Conservation (phyloP, 208 protist species). For the Leishmania tropica region DNA sequence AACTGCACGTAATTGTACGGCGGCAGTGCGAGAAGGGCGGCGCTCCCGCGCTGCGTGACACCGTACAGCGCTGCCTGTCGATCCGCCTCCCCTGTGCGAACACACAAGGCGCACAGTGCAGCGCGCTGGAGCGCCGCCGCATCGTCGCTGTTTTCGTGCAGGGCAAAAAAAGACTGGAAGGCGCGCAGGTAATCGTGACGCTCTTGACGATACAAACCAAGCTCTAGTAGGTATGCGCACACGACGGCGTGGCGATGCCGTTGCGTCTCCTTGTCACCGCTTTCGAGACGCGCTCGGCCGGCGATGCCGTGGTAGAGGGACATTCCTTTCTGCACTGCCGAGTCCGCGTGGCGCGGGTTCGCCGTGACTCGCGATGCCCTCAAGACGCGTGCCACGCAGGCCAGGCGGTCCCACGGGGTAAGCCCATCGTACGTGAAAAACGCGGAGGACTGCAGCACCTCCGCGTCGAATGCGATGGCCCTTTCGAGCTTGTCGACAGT, state of each 20-base stretch:
- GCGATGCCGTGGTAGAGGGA: conserved; percentile 19
- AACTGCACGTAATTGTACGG: not conserved
- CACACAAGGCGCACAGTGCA: conserved; percentile 21
- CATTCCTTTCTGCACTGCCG: conserved; percentile 30
- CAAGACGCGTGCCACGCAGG: conserved; percentile 23
- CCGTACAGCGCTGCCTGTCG: conserved; percentile 13
- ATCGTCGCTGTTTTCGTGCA: conserved; percentile 20
- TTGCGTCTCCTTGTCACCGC: not conserved
- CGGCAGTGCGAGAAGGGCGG: not conserved
- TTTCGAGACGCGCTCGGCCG: not conserved
- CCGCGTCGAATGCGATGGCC: conserved; percentile 19
- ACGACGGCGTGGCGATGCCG: conserved; percentile 9
- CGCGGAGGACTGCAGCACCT: conserved; percentile 26
- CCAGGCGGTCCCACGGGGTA: conserved; percentile 19
- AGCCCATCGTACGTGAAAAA: conserved; percentile 30
- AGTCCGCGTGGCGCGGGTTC: conserved; percentile 15
- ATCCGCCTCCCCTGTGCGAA: conserved; percentile 11
- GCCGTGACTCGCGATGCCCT: conserved; percentile 7
- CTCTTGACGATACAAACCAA: conserved; percentile 18
- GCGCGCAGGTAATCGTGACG: conserved; percentile 28
- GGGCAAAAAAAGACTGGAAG: conserved; percentile 20
- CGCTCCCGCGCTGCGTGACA: not conserved
- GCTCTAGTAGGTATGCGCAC: conserved; percentile 24
- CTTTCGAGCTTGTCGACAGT: conserved; percentile 9
- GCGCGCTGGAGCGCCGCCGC: conserved; percentile 13